Base-by-base conservation (phyloP, 768 basidiomycete genomes). In the Tremella yokohamensis region DNA sequence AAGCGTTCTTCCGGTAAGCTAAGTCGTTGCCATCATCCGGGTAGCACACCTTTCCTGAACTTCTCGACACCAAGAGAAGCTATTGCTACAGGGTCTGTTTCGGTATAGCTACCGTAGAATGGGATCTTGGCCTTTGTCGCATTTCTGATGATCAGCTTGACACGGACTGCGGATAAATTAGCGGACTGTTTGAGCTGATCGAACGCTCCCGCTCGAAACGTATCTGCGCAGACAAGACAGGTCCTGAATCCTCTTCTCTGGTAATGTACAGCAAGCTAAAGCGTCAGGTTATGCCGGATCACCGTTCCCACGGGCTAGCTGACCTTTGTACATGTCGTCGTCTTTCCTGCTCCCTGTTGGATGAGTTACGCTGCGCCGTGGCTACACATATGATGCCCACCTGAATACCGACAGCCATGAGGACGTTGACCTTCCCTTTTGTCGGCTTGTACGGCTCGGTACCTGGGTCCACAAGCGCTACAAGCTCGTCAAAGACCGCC, bases 51-150 rank as follows among this genome's bases (percentile, higher is more conserved):
- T 79, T 97, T 92, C 79, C 92, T 89, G 82, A 99, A 99, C 77
- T 99, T 98, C 11, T 85, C 79, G 9, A 97, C 96, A 74, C 96
- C 96, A 73, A 94, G 86, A 1, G 88, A 85, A 11, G 96, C 93
- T 65, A 96, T 97, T 0, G 86, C 81, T 7, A 98, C 96, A 1
- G 96, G 96, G 75, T 99, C 93, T 16, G 92, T 97, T 78, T 99
- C 96, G 39, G 96, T 99, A 78, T 99, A 98, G 52, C 89, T 92
- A 19, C 96, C 96, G 78, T 92, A 99, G 82, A 96, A 99, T 2
- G 96, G 92, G 13, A 99, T 90, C 76, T 97, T 98, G 39, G 96
- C 96, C 77, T 96, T 94, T 13, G 92, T 96, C 18, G 96, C 94
- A 50, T 94, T 97, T 54, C 72, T 75, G 26, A 7, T 1, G 20